Percentiles rank a stretch among this genome's conserved stretches.
These are phyloP conservation scores for Phallus indusiatus DNA, from an alignment of 768 basidiomycete species.

Conservation along the genomic window DNA sequence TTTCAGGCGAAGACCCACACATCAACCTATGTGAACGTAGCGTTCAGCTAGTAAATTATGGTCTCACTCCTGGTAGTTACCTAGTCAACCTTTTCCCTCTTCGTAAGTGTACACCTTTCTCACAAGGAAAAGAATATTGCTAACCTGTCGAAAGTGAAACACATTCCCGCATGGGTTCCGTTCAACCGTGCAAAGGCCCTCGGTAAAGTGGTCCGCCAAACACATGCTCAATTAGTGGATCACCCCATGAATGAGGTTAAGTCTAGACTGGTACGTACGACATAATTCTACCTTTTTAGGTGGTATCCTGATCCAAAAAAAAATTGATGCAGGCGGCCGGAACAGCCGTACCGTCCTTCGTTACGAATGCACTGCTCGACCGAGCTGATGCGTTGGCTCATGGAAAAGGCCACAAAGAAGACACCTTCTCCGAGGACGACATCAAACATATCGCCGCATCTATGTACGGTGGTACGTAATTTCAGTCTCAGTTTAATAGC, in stretches of 20 bases:
- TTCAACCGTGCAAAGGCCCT: conserved; percentile 12
- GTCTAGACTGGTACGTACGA: conserved; percentile 1
- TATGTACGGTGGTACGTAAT: conserved; percentile 1
- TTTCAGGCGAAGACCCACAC: conserved; percentile 23
- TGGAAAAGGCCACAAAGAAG: background rate
- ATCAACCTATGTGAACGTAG: conserved; percentile 20
- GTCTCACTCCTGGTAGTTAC: conserved; percentile 22
- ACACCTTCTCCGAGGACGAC: background rate
- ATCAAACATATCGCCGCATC: background rate
- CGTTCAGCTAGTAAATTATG: conserved; percentile 15
- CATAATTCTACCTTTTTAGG: background rate
- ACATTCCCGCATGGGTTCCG: conserved; percentile 17
- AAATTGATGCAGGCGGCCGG: background rate
- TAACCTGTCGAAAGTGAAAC: conserved; percentile 6
- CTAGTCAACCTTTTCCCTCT: conserved; percentile 18
- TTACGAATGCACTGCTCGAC: background rate
- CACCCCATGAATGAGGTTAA: background rate
- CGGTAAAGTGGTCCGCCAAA: background rate
- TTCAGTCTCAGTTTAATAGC: background rate
- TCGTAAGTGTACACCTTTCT: background rate
- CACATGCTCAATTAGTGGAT: background rate
- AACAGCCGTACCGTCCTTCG: background rate
- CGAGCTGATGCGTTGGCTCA: background rate
- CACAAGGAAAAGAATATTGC: background rate
- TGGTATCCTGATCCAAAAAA: background rate